phyloP scores from a whole-genome alignment of 108 stramenopile genomes.

The Mediolabrus comicus region DNA sequence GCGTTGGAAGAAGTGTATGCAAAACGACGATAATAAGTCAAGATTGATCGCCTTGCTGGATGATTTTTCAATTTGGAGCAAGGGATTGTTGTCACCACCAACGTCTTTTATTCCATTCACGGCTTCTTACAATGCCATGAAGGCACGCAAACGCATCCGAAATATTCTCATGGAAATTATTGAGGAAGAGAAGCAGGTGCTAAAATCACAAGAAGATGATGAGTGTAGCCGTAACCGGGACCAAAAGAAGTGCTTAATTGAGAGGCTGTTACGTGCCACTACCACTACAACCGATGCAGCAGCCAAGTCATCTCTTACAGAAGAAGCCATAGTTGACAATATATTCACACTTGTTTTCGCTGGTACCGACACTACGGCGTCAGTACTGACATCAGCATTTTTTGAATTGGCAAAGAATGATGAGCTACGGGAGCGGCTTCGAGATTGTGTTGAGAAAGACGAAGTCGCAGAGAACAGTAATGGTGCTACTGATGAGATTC shows the following conservation, averaged over 20 bases:
- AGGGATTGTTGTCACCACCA: conserved; percentile 21
- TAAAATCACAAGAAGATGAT: neutral
- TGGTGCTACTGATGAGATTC: neutral
- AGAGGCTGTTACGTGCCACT: neutral
- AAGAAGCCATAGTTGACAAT: conserved; percentile 38
- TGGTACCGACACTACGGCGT: conserved; percentile 36
- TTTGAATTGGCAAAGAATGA: conserved; percentile 19
- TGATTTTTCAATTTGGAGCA: conserved; percentile 35
- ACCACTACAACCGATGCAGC: neutral
- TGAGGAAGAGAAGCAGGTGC: conserved; percentile 9
- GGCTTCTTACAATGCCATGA: conserved; percentile 33
- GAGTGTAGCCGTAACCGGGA: neutral
- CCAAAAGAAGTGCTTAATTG: neutral
- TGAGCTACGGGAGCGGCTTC: conserved; percentile 11
- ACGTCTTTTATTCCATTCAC: conserved; percentile 32
- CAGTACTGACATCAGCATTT: conserved; percentile 26
- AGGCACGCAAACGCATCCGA: conserved; percentile 26
- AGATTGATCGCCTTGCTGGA: neutral
- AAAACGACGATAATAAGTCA: neutral
- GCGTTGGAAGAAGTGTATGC: conserved; percentile 11
- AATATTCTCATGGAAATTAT: conserved; percentile 12
- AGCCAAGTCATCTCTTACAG: conserved; percentile 3
- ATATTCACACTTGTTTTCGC: conserved; percentile 40
- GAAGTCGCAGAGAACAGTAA: neutral
- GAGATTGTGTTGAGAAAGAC: conserved; percentile 5